Evolutionary conservation across 1,139 yeast species (phyloP).

Genomic region (Yamadazyma songkhlaensis): DNA sequence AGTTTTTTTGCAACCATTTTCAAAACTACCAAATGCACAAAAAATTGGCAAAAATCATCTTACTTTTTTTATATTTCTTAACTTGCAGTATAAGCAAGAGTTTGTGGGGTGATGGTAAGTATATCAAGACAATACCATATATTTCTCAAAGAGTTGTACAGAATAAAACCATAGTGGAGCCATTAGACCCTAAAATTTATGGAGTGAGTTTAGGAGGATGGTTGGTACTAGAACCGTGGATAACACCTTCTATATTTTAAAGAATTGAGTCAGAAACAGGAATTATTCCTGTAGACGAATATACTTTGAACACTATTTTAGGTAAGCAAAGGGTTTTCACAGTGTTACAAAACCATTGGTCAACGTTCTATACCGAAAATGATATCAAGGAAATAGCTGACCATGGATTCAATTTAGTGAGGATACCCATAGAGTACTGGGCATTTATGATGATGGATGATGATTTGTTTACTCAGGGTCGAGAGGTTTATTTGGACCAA

Average conservation of each 20-base stretch:
- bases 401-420: conserved; percentile 20
- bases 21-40: no score
- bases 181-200: conserved; percentile 8
- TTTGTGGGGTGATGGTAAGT: not conserved
- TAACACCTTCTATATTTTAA: conserved; percentile 22
- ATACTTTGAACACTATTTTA: conserved; percentile 14
- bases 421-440: conserved; percentile 29
- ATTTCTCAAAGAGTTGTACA: not conserved
- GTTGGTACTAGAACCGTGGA: conserved; percentile 29
- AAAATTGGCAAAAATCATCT: no score
- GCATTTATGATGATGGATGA: conserved; percentile 18
- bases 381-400: conserved; percentile 19
- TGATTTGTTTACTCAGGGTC: conserved; percentile 25
- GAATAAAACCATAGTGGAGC: conserved; percentile 4
- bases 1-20: no score
- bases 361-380: conserved; percentile 17
- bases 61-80: no score
- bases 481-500: conserved; percentile 20
- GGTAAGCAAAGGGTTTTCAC: conserved; percentile 12
- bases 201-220: conserved; percentile 29
- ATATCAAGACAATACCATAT: not conserved
- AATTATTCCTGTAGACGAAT: conserved; percentile 28
- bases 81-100: no score
- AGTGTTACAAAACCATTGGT: conserved; percentile 20
- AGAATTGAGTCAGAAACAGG: conserved; percentile 8